Conservation (phyloP, 2,329 filamentous ascomycete genomes). For the Trichoderma oligosporum region DNA sequence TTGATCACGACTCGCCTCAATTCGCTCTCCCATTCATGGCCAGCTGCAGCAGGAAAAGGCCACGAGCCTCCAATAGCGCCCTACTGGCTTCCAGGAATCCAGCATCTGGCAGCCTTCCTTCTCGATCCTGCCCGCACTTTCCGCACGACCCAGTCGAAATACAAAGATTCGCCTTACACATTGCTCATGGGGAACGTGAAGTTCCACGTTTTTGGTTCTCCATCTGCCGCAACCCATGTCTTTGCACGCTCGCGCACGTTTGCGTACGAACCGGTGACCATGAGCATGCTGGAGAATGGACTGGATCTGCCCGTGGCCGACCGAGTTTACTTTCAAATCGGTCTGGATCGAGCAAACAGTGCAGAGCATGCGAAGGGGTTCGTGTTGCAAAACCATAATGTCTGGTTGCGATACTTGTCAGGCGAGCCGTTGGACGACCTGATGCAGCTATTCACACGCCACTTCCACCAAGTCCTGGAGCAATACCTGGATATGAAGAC, state of each 20-base stretch:
- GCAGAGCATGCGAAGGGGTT: not conserved
- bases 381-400: not conserved
- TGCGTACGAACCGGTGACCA: constrained; percentile 2
- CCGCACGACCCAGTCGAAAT: too few species aligned
- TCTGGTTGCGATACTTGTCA: constrained; percentile 3
- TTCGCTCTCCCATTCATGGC: not conserved
- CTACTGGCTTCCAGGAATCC: not conserved
- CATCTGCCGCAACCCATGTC: not conserved
- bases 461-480: not conserved
- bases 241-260: constrained; percentile 3
- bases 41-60: not conserved
- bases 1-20: too few species aligned
- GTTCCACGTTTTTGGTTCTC: not conserved
- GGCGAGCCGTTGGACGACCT: not conserved
- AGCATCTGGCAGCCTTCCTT: constrained; percentile 8
- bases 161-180: not conserved
- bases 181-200: not conserved
- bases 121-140: not conserved
- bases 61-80: constrained; percentile 10
- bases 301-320: constrained; percentile 3
- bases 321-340: not conserved
- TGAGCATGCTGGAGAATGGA: constrained; percentile 5
- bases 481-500: not conserved
- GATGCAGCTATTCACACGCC: not conserved
- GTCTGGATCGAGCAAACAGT: not conserved